Percentiles rank a stretch among this genome's conserved stretches.
These are phyloP conservation scores for Petunia hybrid DNA, from an alignment of 305 asterid genomes.

Conservation along the genomic window DNA sequence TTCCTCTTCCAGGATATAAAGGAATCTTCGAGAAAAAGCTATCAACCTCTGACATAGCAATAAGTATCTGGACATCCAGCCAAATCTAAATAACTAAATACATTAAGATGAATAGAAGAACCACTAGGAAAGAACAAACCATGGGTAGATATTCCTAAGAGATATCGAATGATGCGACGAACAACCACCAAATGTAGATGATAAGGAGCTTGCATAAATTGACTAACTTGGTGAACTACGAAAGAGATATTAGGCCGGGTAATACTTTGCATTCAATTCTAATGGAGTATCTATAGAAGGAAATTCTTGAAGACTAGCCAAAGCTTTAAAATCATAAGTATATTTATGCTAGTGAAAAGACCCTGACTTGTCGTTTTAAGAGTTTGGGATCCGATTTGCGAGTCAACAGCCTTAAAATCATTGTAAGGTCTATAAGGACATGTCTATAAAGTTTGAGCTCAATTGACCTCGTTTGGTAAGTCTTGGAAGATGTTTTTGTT, in stretches of 20 bases:
- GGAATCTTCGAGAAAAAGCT: not conserved
- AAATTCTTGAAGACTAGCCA: not conserved
- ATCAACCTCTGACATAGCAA: not conserved
- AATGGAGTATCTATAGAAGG: not conserved
- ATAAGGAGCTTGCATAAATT: not conserved
- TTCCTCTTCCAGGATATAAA: not conserved
- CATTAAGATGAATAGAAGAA: slow-evolving; percentile 2
- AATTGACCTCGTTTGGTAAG: no score
- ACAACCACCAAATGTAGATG: not conserved
- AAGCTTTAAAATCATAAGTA: not conserved
- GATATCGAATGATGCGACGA: not conserved
- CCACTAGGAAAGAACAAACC: no score
- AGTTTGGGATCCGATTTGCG: no score
- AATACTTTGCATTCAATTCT: not conserved
- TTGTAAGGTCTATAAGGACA: no score
- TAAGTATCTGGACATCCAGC: not conserved
- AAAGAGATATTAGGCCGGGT: not conserved
- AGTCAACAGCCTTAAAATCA: no score
- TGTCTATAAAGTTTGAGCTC: no score
- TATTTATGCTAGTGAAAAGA: no score
- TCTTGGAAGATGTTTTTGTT: no score
- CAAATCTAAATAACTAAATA: not conserved
- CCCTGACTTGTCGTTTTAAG: no score
- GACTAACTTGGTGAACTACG: not conserved
- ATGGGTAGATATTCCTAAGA: not conserved